phyloP scores from a whole-genome alignment of 2,329 filamentous ascomycete genomes.

The Lachnellula hyalina region DNA sequence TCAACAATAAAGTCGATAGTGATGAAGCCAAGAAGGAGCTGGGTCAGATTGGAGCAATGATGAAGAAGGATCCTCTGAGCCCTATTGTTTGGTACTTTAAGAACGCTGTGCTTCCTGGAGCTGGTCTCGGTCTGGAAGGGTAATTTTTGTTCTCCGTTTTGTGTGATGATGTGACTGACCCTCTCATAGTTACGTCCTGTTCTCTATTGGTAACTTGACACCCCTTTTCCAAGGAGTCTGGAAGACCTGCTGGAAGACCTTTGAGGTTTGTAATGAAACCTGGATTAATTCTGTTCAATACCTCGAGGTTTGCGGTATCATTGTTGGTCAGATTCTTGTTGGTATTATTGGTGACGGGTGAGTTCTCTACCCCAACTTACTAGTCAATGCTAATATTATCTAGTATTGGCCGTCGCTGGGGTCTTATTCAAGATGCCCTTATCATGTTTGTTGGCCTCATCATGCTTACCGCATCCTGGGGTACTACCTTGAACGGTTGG shows the following conservation, averaged over 20 bases:
- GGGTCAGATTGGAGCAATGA: slow-evolving; percentile 64
- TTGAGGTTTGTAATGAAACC: slow-evolving; percentile 64
- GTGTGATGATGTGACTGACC: not conserved
- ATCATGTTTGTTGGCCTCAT: slow-evolving; percentile 93
- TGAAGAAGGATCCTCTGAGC: slow-evolving; percentile 79
- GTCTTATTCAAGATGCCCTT: slow-evolving; percentile 87
- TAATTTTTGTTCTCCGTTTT: slow-evolving; percentile 30
- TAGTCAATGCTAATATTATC: slow-evolving; percentile 3
- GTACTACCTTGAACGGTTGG: slow-evolving; percentile 82
- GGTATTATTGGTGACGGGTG: slow-evolving; percentile 71
- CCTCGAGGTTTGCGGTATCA: slow-evolving; percentile 91
- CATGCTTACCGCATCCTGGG: slow-evolving; percentile 91
- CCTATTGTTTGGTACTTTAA: slow-evolving; percentile 82
- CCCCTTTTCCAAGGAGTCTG: slow-evolving; percentile 75
- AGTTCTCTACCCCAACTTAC: slow-evolving; percentile 24
- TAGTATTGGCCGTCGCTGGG: slow-evolving; percentile 87
- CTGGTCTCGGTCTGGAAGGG: slow-evolving; percentile 85
- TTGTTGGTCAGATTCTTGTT: slow-evolving; percentile 84
- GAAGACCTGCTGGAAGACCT: slow-evolving; percentile 67
- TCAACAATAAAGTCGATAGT: slow-evolving; percentile 69
- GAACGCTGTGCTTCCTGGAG: slow-evolving; percentile 88
- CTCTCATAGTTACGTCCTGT: slow-evolving; percentile 71
- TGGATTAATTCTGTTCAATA: slow-evolving; percentile 86
- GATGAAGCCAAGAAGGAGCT: slow-evolving; percentile 66
- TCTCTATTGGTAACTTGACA: slow-evolving; percentile 91